These are phyloP conservation scores for Nicotiana obtusifolia DNA, from an alignment of 257 asterid genomes.

Conservation along the genomic window DNA sequence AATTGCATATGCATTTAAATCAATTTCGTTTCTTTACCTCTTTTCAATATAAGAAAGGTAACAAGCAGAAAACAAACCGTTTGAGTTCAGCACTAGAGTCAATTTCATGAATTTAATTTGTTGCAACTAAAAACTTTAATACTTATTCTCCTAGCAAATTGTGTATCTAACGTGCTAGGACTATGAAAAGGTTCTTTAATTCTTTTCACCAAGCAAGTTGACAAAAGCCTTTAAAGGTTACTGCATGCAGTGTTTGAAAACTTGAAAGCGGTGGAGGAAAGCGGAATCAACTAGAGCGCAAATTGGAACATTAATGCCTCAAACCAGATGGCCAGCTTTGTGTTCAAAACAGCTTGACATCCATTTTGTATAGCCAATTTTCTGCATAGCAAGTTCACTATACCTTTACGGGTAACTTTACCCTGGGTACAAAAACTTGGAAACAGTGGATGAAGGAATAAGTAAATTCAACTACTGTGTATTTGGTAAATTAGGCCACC, in stretches of 20 bases:
- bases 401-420: neutral
- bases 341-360: neutral
- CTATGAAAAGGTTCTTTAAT: neutral
- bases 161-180: neutral
- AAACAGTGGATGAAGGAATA: neutral
- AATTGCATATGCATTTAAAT: neutral
- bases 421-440: neutral
- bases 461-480: neutral
- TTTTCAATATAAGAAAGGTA: neutral
- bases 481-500: neutral
- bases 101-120: neutral
- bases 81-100: neutral
- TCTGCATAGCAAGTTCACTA: neutral
- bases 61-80: neutral
- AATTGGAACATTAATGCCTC: neutral
- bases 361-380: conserved; percentile 1
- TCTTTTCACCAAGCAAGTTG: neutral
- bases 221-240: neutral
- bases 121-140: neutral
- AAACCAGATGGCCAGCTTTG: neutral
- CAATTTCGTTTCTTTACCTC: neutral
- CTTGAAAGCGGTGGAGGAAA: neutral
- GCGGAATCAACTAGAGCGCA: neutral
- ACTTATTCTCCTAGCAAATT: neutral
- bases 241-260: neutral